Evolutionary conservation across 768 basidiomycete species (phyloP), one percentile per base, ranked within the genome.

Genomic region (Sporobolomyces roseus): DNA sequence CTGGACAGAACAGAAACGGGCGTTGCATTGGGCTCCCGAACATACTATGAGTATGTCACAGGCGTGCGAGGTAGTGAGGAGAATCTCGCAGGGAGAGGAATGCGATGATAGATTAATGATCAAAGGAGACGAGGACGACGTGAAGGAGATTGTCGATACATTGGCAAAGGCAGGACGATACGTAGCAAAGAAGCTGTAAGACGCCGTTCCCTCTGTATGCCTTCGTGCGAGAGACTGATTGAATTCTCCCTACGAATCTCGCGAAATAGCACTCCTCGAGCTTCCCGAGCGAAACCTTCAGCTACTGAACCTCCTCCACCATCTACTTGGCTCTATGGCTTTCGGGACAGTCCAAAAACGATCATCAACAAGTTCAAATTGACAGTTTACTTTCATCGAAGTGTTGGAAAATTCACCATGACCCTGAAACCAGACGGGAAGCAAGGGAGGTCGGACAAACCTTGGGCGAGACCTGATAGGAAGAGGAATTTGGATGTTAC

Each of bases 1-100:
- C 61, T 70, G 69, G 69, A 70, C 69, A 0, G n/a, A 29, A 0
- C 41, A 51, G n/a, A 70, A 66, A 32, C 29, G 38, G 23, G 41
- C 32, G 6, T 14, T 7, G 4, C 32, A 49, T 23, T 70, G 69
- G 69, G 61, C 61, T 2, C 69, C 69, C 0, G 23, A 41, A 19
- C 27, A 25, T 23, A 32, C n/a, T 21, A 63, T 5, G 1, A 4
- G 12, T 27, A 1, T 66, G 17, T 25, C 36, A 23, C 2, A 58
- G n/a, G 41, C 53, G 14, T 52, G 41, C 50, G 16, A 29, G 43
- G 23, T 63, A 1, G 50, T 51, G 14, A 30, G 8, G 19, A 13
- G n/a, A n/a, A n/a, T n/a, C n/a, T n/a, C n/a, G n/a, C n/a, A 14
- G 1, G 49, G 23, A 8, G 35, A 16, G 32, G 61, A 41, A 17